Evolutionary conservation across 805 yeast species (phyloP).

Genomic region (Starmerella ratchasimensis): DNA sequence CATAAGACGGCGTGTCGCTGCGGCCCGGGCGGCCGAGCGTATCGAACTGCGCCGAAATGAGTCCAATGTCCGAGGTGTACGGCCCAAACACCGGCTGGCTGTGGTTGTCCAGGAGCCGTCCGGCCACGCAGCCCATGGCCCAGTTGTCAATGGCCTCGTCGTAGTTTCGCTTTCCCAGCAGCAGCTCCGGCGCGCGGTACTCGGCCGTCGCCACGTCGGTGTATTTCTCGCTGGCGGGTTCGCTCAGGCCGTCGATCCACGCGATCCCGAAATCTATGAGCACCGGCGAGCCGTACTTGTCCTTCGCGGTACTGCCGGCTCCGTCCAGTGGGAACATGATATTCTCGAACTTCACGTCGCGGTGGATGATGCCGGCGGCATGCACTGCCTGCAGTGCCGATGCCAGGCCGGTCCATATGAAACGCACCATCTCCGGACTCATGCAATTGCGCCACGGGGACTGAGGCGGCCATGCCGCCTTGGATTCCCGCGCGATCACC

Average conservation of each 20-base stretch:
- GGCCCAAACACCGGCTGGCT: constrained; percentile 31
- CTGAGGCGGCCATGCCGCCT: constrained; percentile 25
- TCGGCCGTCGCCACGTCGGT: constrained; percentile 49
- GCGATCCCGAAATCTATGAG: constrained; percentile 62
- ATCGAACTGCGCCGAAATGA: constrained; percentile 41
- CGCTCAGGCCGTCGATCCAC: constrained; percentile 23
- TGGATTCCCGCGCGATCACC: constrained; percentile 27
- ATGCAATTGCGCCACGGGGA: constrained; percentile 28
- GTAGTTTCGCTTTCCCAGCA: constrained; percentile 47
- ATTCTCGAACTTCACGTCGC: constrained; percentile 56
- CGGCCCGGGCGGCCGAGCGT: constrained; percentile 44
- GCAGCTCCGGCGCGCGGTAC: constrained; percentile 62
- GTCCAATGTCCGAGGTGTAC: constrained; percentile 40
- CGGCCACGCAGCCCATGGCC: constrained; percentile 52
- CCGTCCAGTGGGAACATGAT: constrained; percentile 34
- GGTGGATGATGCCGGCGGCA: constrained; percentile 26
- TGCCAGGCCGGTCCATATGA: constrained; percentile 16
- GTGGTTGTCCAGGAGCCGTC: constrained; percentile 35
- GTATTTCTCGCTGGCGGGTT: constrained; percentile 26
- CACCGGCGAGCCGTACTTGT: constrained; percentile 12
- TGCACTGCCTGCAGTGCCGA: constrained; percentile 21
- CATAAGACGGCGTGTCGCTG: constrained; percentile 16
- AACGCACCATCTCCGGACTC: constrained; percentile 27
- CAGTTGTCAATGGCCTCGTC: constrained; percentile 50
- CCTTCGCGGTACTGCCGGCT: background rate